Base-by-base conservation (phyloP, 2,329 filamentous ascomycete genomes). In the Aspergillus neotritici region DNA sequence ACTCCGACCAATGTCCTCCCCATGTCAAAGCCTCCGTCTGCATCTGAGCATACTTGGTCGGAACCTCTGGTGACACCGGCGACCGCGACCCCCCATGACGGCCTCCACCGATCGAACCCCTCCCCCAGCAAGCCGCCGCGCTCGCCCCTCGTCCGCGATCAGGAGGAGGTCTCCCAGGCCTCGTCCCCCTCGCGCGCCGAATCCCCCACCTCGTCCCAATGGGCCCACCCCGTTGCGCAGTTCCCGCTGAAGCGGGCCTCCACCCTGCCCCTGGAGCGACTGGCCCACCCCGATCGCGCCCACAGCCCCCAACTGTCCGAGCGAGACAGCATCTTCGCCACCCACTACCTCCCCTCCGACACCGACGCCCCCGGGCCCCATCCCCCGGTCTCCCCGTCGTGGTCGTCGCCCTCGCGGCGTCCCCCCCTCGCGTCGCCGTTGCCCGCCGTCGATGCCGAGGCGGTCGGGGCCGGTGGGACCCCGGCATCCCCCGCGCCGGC, bases 321-420 rank as follows among this genome's bases (percentile, higher is more conserved):
- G 62, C 67, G 79, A 54, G 79, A 82, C 61, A 79, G 74, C 62
- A 82, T 82, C 59, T 82, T 81, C 56, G 78, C 79, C 40, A 81
- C 78, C 29, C 77, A 78, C 51, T 82, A 82, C 60, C 64, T 75
- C 1, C 68, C 70, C 46, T 71, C 73, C 41, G 73, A 75, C 49
- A 74, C 67, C 55, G 71, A 73, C 51, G 66, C 44, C 61, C 51
- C 38, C 46, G 35, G 52, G 64, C n/a, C n/a, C n/a, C n/a, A n/a
- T n/a, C 21, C 21, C 21, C 21, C 21, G 21, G 21, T 2, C 21
- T 5, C 21, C 21, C 21, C 21, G 21, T 9, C 21, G 21, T 25
- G 21, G 21, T 55, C 54, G 51, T 44, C 49, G 45, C 47, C 46
- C 52, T 49, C 51, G 44, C 53, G 56, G 51, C 21, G 21, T 25